Conservation (phyloP, 352 stramenopile species). For the Globisporangium radiosum region DNA sequence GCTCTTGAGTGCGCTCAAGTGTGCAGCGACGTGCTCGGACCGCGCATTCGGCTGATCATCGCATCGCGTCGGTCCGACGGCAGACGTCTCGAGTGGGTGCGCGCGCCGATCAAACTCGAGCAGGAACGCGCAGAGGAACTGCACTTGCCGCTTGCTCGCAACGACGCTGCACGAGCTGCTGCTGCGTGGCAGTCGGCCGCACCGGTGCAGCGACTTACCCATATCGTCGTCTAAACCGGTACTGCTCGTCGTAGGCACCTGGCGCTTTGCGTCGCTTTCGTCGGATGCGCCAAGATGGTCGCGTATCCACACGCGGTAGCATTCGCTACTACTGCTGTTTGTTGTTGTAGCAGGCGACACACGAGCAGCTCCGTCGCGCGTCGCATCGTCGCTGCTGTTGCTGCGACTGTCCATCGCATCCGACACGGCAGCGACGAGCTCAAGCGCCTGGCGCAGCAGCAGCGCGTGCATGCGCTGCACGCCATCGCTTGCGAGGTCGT, state of each 20-base stretch:
- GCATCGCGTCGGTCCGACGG: background rate
- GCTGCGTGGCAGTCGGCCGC: too few relatives aligned
- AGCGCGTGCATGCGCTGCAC: conserved; percentile 12
- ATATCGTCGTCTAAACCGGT: too few relatives aligned
- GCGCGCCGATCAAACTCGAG: conserved; percentile 24
- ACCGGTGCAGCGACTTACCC: too few relatives aligned
- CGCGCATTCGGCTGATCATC: background rate
- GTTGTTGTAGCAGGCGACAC: background rate
- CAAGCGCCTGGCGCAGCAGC: conserved; percentile 18
- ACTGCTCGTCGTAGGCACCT: background rate
- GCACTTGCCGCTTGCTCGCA: conserved; percentile 26
- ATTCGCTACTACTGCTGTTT: background rate
- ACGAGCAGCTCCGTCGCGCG: too few relatives aligned
- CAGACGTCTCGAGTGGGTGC: too few relatives aligned
- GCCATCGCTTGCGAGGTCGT: conserved; percentile 26
- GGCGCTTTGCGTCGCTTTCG: background rate
- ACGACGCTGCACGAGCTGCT: conserved; percentile 13
- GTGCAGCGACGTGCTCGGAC: conserved; percentile 19
- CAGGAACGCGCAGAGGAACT: conserved; percentile 33
- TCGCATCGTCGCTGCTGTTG: background rate
- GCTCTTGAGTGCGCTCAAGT: conserved; percentile 33
- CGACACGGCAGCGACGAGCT: conserved; percentile 18
- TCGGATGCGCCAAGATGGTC: conserved; percentile 14
- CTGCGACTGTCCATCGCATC: background rate
- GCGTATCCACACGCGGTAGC: conserved; percentile 25